These are phyloP conservation scores for Pseudogymnoascus sp. DNA, from an alignment of 2,329 filamentous ascomycete species.

Conservation along the genomic window DNA sequence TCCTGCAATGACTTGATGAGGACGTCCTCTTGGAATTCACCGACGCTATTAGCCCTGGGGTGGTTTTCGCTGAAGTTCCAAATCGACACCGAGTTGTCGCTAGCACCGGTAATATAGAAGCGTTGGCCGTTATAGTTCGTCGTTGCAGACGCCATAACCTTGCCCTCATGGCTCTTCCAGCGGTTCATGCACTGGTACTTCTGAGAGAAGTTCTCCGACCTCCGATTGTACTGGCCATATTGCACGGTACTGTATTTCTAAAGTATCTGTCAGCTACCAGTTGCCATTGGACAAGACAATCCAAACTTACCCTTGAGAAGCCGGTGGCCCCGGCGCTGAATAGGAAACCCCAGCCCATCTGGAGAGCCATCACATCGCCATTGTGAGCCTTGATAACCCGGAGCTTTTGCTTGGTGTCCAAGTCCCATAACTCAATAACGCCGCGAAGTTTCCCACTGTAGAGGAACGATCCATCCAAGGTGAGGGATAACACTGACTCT, in stretches of 20 bases:
- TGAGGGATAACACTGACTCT: constrained; percentile 65
- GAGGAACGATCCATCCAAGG: constrained; percentile 82
- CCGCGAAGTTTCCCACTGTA: constrained; percentile 86
- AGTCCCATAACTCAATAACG: constrained; percentile 90
- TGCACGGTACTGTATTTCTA: constrained; percentile 61
- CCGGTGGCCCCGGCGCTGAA: constrained; percentile 88
- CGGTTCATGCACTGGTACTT: constrained; percentile 72
- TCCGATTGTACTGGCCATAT: constrained; percentile 47
- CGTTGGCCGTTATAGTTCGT: constrained; percentile 61
- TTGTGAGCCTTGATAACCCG: constrained; percentile 75
- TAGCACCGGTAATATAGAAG: constrained; percentile 92
- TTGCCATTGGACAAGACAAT: constrained; percentile 4
- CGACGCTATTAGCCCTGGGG: constrained; percentile 14
- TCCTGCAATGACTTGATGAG: constrained; percentile 67
- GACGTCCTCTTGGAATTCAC: constrained; percentile 39
- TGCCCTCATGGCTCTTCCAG: constrained; percentile 78
- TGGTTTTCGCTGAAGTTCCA: constrained; percentile 61
- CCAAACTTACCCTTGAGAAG: constrained; percentile 62
- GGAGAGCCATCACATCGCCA: constrained; percentile 77
- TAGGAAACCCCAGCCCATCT: constrained; percentile 75
- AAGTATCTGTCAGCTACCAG: not conserved
- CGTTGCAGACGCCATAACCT: constrained; percentile 76
- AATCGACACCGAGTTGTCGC: constrained; percentile 79
- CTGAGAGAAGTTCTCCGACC: constrained; percentile 53
- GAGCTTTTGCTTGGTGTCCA: constrained; percentile 86